A percentile compares a stretch with the other conserved stretches of the same genome.
Conservation (phyloP, 2,329 filamentous ascomycete genomes). For the Cytospora mali region DNA sequence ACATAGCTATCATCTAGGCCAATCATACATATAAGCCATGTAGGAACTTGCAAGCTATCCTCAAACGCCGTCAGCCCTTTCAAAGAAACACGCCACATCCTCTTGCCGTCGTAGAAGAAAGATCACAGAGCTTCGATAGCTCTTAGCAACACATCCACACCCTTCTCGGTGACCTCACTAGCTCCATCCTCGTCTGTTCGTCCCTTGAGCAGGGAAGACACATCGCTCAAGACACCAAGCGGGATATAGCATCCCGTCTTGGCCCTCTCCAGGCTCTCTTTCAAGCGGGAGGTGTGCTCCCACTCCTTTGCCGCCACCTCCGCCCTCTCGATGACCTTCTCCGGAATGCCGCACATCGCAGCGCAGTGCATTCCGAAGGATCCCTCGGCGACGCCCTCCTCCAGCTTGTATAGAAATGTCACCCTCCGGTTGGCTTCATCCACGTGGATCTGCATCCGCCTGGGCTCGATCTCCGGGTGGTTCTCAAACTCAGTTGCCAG, state of each 20-base stretch:
- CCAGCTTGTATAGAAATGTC: constrained; percentile 95
- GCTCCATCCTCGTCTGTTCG: constrained; percentile 39
- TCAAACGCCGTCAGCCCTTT: constrained; percentile 5
- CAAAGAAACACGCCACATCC: not conserved
- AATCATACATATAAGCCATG: not conserved
- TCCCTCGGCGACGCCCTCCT: constrained; percentile 90
- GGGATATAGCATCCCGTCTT: constrained; percentile 81
- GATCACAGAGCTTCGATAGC: constrained; percentile 61
- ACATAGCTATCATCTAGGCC: not conserved
- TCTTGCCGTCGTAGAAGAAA: not conserved
- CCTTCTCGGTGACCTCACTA: constrained; percentile 49
- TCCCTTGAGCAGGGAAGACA: constrained; percentile 74
- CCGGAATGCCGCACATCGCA: constrained; percentile 93
- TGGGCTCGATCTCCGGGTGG: constrained; percentile 84
- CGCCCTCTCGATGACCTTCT: constrained; percentile 79
- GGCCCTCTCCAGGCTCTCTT: constrained; percentile 82
- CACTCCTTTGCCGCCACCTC: constrained; percentile 88
- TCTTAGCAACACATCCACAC: constrained; percentile 60
- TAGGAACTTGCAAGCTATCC: not conserved
- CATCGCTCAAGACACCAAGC: constrained; percentile 83
- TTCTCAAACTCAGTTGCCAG: constrained; percentile 86
- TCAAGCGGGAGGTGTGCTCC: constrained; percentile 91
- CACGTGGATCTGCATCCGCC: constrained; percentile 93
- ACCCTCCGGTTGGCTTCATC: constrained; percentile 82
- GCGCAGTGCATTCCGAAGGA: constrained; percentile 99